Evolutionary conservation across 805 yeast genomes (phyloP), one percentile per base, ranked within the genome.

Genomic region (Komagataella pastoris): DNA sequence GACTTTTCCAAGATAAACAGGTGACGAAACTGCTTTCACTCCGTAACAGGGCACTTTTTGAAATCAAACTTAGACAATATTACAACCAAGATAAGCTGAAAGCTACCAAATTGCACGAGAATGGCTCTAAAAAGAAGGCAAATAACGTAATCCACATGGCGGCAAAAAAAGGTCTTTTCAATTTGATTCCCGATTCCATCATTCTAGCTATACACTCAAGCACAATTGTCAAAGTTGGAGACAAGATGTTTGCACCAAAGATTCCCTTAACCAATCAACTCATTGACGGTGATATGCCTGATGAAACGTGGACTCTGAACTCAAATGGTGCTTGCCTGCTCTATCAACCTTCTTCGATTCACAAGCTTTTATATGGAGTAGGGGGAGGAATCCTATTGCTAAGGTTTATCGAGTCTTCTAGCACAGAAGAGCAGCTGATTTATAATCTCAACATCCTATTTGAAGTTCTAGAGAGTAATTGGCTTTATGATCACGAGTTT

Each of bases 401-500:
- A 21, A 63, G 71, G 47, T 52, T 78, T 17, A 61, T 80, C 1
- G 86, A 81, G 54, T 54, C 64, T 3, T 59, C 80, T 1, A 59
- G 60, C 14, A 68, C 71, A 19, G 58, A 66, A 6, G 59, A 59
- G 1, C 58, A 63, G 1, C 56, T 79, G 7, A 60, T 64, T 10
- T 56, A 59, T 5, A 58, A 73, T 0, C 54, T 81, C 6, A 61
- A 66, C 1, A 52, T 77, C 0, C 62, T 82, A 2, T 69, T 82
- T 36, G 59, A 61, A 12, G 48, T 76, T 0, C 60, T 82, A 8
- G 61, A 68, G n/a, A 65, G 67, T 30, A 72, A 76, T 54, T 72
- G 82, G 75, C 67, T 81, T 46, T 65, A 75, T 50, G 63, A 70
- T 24, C 73, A 74, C 49, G 88, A 82, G 54, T 76, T 83, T 59